Evolutionary conservation across 139 green algal species (phyloP).

Genomic region (Mychonastes homosphaera): DNA sequence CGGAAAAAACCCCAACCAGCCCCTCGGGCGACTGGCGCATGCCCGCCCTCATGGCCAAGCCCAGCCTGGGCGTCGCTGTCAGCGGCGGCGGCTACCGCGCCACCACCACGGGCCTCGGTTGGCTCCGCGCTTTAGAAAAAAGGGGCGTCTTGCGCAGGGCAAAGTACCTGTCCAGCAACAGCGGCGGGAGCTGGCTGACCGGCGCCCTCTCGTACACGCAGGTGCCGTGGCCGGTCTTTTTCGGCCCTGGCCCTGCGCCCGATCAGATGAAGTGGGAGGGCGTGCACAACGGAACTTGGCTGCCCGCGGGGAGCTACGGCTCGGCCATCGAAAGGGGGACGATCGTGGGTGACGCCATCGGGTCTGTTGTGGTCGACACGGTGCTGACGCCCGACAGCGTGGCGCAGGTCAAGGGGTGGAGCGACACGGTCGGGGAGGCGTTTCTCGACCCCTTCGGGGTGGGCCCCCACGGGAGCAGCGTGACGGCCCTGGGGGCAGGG

Average conservation of each 20-base stretch:
- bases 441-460: constrained; percentile 9
- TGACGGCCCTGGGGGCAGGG: constrained; percentile 8
- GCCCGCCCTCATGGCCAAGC: constrained; percentile 7
- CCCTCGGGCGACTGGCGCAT: constrained; percentile 11
- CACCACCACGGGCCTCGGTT: constrained; percentile 14
- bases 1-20: neutral
- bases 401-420: neutral
- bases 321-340: constrained; percentile 1
- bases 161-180: constrained; percentile 22
- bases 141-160: neutral
- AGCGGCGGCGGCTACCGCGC: constrained; percentile 24
- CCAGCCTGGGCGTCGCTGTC: constrained; percentile 19
- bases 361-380: no score
- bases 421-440: neutral
- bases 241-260: constrained; percentile 17
- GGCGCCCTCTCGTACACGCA: constrained; percentile 14
- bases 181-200: constrained; percentile 23
- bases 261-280: neutral
- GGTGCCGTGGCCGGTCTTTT: constrained; percentile 7
- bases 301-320: constrained; percentile 9
- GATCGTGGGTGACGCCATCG: constrained; percentile 14
- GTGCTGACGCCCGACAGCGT: no score
- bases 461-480: neutral
- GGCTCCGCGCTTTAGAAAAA: constrained; percentile 13
- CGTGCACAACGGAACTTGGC: neutral